These are phyloP conservation scores for Umbilicaria muhlenbergii DNA, from an alignment of 495 filamentous ascomycete genomes.

Conservation along the genomic window DNA sequence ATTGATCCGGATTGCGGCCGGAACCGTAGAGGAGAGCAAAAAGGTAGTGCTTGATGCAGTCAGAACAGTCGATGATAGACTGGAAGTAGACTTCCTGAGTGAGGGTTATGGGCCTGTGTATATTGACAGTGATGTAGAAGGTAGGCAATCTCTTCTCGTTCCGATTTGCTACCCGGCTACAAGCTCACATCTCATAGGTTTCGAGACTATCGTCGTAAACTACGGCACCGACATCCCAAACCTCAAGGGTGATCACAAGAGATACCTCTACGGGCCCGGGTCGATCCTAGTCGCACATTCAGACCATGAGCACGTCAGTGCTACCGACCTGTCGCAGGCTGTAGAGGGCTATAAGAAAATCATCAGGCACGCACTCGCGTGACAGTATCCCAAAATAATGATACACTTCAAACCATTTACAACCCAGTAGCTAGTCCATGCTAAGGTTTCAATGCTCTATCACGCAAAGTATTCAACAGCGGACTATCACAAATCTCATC, in stretches of 20 bases:
- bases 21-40: slow-evolving; percentile 38
- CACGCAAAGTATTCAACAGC: too few species aligned
- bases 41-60: slow-evolving; percentile 42
- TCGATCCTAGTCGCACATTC: slow-evolving; percentile 81
- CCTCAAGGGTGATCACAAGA: slow-evolving; percentile 52
- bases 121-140: slow-evolving; percentile 64
- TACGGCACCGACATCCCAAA: slow-evolving; percentile 89
- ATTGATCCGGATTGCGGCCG: slow-evolving; percentile 58
- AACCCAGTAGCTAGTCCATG: too few species aligned
- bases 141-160: slow-evolving; percentile 13
- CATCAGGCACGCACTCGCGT: slow-evolving; percentile 40
- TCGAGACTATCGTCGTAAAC: slow-evolving; percentile 64
- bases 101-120: slow-evolving; percentile 60
- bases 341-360: slow-evolving; percentile 58
- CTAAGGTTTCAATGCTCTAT: too few species aligned
- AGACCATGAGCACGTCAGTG: slow-evolving; percentile 63
- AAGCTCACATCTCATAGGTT: slow-evolving; percentile 28
- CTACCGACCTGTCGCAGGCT: slow-evolving; percentile 49
- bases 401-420: too few species aligned
- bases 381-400: too few species aligned
- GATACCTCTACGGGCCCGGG: slow-evolving; percentile 81
- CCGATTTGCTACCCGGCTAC: neutral
- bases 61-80: slow-evolving; percentile 34
- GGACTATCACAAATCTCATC: too few species aligned
- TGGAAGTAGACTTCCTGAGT: slow-evolving; percentile 40